Evolutionary conservation across 1,284 basidiomycete species (phyloP), one percentile per base, ranked within the genome.

Genomic region (Rhodotorula sp.): DNA sequence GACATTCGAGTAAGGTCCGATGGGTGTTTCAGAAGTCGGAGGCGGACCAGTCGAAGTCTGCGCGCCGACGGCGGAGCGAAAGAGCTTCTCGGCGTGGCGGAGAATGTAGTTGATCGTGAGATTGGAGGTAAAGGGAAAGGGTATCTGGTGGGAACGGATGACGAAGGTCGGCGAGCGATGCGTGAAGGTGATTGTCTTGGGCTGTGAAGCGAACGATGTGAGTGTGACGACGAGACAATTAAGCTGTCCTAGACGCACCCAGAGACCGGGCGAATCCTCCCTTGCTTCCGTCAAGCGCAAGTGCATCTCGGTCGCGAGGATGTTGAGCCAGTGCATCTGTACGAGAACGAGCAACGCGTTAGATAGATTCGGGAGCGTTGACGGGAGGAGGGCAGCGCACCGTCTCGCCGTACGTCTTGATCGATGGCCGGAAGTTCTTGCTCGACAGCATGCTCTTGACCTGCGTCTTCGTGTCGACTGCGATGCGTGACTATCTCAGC

Each of bases 401-500:
- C 0, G 91, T 92, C 74, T 94, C 88, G 10, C 86, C 82, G 18
- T 85, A 81, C 48, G 87, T 88, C 3, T 84, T 88, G 47, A 96
- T 87, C 2, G 88, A 86, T 30, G 87, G 87, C 0, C 88, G 87
- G 30, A 95, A 86, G 77, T 95, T 96, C 80, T 97, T 97, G 16
- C 91, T 89, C 0, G 92, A 92, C 62, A 93, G 82, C 94, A 97
- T 97, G 73, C 90, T 93, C 82, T 96, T 96, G 51, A 89, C 82
- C 0, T 85, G 83, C 5, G 89, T 85, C 79, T 93, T 92, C 76
- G 92, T 90, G 78, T 92, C 94, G 56, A 96, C 94, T 91, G 76
- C 16, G 6, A 13, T 11, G 7, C 18, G 1, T 0, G 15, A n/a
- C n/a, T n/a, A n/a, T n/a, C n/a, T n/a, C n/a, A n/a, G n/a, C n/a